A percentile compares a stretch with the other conserved stretches of the same genome.
phyloP scores from a whole-genome alignment of 106 monocot genomes.

The Dendrobium huoshanense region DNA sequence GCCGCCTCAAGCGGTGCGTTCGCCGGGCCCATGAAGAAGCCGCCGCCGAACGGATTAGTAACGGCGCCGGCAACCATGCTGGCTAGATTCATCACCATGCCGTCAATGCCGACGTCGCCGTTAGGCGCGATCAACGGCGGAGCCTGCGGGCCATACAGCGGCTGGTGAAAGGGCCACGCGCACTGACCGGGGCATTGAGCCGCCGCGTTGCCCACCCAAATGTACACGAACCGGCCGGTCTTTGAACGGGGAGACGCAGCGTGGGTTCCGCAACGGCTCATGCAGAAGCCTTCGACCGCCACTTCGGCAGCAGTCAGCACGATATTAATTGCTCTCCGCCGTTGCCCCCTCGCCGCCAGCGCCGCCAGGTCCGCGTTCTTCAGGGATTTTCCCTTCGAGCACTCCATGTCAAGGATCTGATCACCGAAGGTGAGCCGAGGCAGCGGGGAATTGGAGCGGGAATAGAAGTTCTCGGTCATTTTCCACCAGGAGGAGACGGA shows the following conservation, averaged over 20 bases:
- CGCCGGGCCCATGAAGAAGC: conserved; percentile 38
- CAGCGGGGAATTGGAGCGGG: conserved; percentile 12
- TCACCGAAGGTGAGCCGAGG: conserved; percentile 29
- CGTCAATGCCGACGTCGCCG: conserved; percentile 15
- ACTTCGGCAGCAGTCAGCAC: conserved; percentile 45
- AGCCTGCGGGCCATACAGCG: conserved; percentile 39
- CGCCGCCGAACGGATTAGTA: conserved; percentile 43
- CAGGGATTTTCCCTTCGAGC: conserved; percentile 35
- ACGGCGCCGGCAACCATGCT: conserved; percentile 38
- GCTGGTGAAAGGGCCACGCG: conserved; percentile 24
- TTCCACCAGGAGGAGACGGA: conserved; percentile 51
- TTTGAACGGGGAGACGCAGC: neutral
- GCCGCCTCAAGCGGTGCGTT: conserved; percentile 43
- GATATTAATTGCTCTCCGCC: conserved; percentile 18
- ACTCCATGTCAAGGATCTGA: conserved; percentile 26
- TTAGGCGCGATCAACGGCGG: conserved; percentile 32
- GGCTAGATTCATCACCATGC: conserved; percentile 46
- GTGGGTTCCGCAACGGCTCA: conserved; percentile 44
- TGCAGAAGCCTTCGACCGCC: conserved; percentile 53
- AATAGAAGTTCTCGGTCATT: conserved; percentile 36
- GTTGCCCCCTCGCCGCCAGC: conserved; percentile 21
- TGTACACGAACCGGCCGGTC: conserved; percentile 17
- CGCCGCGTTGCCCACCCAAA: conserved; percentile 43
- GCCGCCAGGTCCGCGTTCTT: conserved; percentile 15
- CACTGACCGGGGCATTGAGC: conserved; percentile 46